Base-by-base conservation (phyloP, 495 filamentous ascomycete species). In the Cercophora newfieldiana region DNA sequence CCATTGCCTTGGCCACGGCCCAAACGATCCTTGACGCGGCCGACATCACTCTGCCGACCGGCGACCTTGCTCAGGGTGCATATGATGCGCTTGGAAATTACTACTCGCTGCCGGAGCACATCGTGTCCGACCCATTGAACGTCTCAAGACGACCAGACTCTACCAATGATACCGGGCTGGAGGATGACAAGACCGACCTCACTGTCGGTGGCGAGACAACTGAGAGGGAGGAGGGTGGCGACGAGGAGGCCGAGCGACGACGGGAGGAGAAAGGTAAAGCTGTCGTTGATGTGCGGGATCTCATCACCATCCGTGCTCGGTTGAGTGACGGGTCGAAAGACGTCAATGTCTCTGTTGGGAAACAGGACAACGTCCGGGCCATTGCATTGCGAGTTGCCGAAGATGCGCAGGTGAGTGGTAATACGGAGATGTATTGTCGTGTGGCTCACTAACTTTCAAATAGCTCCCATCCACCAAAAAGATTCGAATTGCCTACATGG, bases 21-120 rank as follows among this genome's bases (percentile, higher is more conserved):
- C 93, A 97, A 80, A 84, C 81, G 47, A 89, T 91, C 53, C 74
- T 97, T 7, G 86, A 88, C 74, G 93, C 94, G 1, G 88, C 87
- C 7, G 92, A 87, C 6, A 83, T 96, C 47, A 96, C 90, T 1
- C 79, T 95, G 44, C 92, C 93, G 1, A 93, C 87, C 0, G 88
- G 88, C 26, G 84, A 94, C 73, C 72, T 92, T 10, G 85, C 85
- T 18, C 82, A 89, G 48, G 93, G 93, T 2, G 88, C 85, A 7
- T 97, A 93, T 69, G 94, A 97, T 77, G 82, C 88, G 48, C 77
- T 86, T 51, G 94, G 94, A 0, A 88, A 87, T 50, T 81, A 89
- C 63, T 97, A 97, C 73, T 80, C 86, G 7, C 68, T 97, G 21
- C 91, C 91, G 6, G 86, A 89, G 71, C 89, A 90, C 75, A 85